Base-by-base conservation (phyloP, 495 filamentous ascomycete genomes). In the Tetracladium setigerum region DNA sequence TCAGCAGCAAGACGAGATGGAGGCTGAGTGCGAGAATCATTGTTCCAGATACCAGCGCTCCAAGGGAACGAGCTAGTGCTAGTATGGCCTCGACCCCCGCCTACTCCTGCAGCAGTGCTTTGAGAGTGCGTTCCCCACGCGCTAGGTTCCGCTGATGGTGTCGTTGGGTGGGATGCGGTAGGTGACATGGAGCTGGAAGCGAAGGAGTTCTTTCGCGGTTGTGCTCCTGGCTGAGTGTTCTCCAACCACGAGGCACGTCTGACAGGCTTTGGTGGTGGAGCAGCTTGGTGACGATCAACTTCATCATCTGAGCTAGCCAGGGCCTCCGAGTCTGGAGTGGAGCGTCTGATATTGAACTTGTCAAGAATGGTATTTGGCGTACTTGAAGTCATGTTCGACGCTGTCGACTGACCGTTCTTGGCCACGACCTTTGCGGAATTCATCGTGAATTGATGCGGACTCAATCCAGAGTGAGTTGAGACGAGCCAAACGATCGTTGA, bases 291-390 rank as follows among this genome's bases (percentile, higher is more conserved):
- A 33, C 71, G 71, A 38, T 83, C 89, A 30, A 68, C 75, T 60
- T 96, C 90, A 57, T 96, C 90, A 59, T 96, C 90, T 2, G 90
- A 95, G 50, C 89, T 95, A 32, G 85, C 87, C 39, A 96, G 68
- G 35, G 89, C 90, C 59, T 96, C 90, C 6, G 89, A 95, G 58
- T 95, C 90, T 13, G 90, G 90, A 5, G 90, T 95, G 14, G 88
- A 88, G 46, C 84, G 82, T 53, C 86, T 79, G 34, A 79, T 66
- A 53, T 85, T 82, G 44, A 82, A 69, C 60, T 86, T 89, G 47
- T 92, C 87, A 15, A 85, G 71, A 40, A 86, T 68, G 19, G 84
- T 49, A 2, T 50, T 54, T 2, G 53, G 50, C 39, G 56, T 60
- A 41, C 50, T 54, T 5, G 57, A 53, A 1, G 56, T 52, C 56